phyloP scores from a whole-genome alignment of 2,329 filamentous ascomycete genomes.

The Claviceps capensis region DNA sequence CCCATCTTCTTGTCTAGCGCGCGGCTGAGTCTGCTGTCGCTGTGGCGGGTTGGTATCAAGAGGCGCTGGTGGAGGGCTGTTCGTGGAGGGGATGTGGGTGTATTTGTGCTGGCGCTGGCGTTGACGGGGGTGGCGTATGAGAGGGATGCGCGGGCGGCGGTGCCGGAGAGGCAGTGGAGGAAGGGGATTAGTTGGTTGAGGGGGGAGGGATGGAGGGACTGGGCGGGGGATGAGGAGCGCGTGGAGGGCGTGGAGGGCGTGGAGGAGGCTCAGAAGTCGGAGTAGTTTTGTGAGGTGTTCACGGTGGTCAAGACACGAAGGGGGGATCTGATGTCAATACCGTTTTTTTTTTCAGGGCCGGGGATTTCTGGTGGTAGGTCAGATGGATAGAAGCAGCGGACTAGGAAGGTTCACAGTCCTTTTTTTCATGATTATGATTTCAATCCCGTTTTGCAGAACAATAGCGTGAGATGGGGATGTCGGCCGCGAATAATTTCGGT shows the following conservation, averaged over 20 bases:
- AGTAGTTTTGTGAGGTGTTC: neutral
- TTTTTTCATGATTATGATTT: too few relatives aligned
- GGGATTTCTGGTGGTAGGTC: too few relatives aligned
- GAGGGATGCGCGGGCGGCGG: constrained; percentile 44
- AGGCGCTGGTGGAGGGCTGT: constrained; percentile 74
- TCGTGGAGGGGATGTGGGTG: constrained; percentile 67
- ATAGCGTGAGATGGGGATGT: too few relatives aligned
- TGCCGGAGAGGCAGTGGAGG: constrained; percentile 52
- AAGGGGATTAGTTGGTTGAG: constrained; percentile 62
- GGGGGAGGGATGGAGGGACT: constrained; percentile 64
- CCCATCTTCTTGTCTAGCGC: constrained; percentile 67
- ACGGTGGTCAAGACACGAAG: too few relatives aligned
- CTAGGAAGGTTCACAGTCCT: too few relatives aligned
- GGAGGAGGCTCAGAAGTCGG: constrained; percentile 11
- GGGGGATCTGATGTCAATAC: too few relatives aligned
- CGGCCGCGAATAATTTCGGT: too few relatives aligned
- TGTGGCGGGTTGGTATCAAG: constrained; percentile 94
- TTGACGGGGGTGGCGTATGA: constrained; percentile 69
- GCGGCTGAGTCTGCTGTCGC: constrained; percentile 62
- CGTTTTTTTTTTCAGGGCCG: too few relatives aligned
- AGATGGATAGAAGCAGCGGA: too few relatives aligned
- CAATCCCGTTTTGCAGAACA: too few relatives aligned
- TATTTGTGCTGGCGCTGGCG: constrained; percentile 70
- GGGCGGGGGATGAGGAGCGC: constrained; percentile 39
- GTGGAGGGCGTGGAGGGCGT: constrained; percentile 21